These are phyloP conservation scores for Rubus parviflorus DNA, from an alignment of 306 rosid genomes.

Conservation along the genomic window DNA sequence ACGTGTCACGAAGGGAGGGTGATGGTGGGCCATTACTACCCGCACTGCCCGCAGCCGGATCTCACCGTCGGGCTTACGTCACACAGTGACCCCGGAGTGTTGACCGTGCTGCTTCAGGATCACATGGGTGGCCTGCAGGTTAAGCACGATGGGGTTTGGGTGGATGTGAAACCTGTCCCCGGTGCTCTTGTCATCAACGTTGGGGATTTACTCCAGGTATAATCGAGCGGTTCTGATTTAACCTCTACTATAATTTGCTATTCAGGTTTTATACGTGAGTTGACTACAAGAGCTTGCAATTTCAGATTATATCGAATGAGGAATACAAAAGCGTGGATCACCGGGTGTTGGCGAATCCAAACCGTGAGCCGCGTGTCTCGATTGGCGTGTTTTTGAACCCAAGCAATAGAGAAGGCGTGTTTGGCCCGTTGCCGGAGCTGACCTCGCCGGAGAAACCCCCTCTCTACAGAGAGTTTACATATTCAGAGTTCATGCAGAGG, in stretches of 20 bases:
- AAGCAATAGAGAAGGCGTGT: constrained; percentile 40
- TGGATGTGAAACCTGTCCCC: constrained; percentile 63
- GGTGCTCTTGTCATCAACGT: constrained; percentile 76
- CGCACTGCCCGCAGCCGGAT: constrained; percentile 45
- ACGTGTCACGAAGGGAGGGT: constrained; percentile 32
- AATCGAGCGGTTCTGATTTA: too few species aligned
- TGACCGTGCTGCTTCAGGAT: constrained; percentile 69
- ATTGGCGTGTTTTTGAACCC: constrained; percentile 57
- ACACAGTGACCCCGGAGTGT: constrained; percentile 74
- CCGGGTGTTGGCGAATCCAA: constrained; percentile 63
- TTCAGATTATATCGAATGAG: constrained; percentile 58
- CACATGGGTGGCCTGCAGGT: constrained; percentile 85
- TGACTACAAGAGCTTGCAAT: not conserved
- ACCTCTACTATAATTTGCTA: not conserved
- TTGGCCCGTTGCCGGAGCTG: constrained; percentile 81
- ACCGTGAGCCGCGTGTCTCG: constrained; percentile 49
- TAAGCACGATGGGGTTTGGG: constrained; percentile 49
- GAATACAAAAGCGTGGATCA: constrained; percentile 73
- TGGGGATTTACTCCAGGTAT: constrained; percentile 84
- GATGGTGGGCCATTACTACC: constrained; percentile 46
- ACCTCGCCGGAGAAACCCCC: constrained; percentile 49
- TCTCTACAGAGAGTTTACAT: constrained; percentile 44
- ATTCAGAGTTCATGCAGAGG: constrained; percentile 46
- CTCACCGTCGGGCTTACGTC: constrained; percentile 63
- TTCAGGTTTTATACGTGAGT: not conserved